phyloP scores from a whole-genome alignment of 2,329 filamentous ascomycete genomes.

The Hypoxylon sp. region DNA sequence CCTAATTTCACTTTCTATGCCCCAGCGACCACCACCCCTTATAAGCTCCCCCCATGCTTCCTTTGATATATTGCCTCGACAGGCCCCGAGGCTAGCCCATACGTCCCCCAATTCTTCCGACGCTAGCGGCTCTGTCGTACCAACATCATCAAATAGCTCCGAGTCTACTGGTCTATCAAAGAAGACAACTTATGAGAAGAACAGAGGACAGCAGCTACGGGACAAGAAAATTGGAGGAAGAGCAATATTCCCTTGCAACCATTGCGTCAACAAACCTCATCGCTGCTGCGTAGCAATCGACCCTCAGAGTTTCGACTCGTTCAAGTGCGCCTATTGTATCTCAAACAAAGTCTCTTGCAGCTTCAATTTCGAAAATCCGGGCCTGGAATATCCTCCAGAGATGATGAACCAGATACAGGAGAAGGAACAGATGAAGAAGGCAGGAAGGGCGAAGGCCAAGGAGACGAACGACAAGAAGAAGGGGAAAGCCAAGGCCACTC shows the following conservation, averaged over 20 bases:
- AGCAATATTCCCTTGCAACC: not conserved
- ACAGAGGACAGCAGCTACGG: not conserved
- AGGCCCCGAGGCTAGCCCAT: not conserved
- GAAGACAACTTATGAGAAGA: not conserved
- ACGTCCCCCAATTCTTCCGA: not conserved
- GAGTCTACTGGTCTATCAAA: not conserved
- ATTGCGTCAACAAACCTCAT: not conserved
- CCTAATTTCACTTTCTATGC: not conserved
- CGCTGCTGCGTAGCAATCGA: constrained; percentile 3
- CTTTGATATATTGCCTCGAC: not conserved
- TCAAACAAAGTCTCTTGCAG: not conserved
- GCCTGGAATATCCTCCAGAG: not conserved
- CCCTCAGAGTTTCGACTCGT: not conserved
- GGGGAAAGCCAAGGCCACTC: not conserved
- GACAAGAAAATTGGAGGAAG: not conserved
- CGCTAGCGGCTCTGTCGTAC: not conserved
- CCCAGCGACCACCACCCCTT: not conserved
- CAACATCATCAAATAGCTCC: not conserved
- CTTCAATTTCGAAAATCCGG: constrained; percentile 1
- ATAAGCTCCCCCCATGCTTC: not conserved
- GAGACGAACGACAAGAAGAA: not conserved
- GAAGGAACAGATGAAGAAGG: constrained; percentile 3
- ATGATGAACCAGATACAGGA: not conserved
- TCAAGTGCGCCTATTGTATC: constrained; percentile 5
- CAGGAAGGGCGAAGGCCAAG: not conserved